Conservation (phyloP, 352 stramenopile species). For the Paralagenidium karlingii region DNA sequence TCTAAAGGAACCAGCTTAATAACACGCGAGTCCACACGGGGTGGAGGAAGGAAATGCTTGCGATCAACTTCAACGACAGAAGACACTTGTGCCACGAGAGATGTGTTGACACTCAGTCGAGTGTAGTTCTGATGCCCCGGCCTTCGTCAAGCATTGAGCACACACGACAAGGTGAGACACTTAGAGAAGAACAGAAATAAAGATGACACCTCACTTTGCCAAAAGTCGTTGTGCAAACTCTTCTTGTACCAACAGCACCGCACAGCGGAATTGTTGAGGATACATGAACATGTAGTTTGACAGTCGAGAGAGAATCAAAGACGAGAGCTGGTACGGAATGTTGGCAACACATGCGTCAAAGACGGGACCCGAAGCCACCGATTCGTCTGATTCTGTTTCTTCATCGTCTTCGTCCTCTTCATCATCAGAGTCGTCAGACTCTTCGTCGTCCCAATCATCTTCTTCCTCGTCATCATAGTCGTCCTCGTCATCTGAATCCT, state of each 20-base stretch:
- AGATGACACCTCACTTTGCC: slow-evolving; percentile 22
- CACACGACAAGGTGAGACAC: neutral
- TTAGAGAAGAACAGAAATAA: neutral
- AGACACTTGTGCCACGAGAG: slow-evolving; percentile 49
- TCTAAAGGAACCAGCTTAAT: slow-evolving; percentile 44
- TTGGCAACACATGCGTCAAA: slow-evolving; percentile 77
- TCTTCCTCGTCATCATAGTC: no score
- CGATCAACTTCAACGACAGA: slow-evolving; percentile 45
- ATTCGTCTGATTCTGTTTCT: neutral
- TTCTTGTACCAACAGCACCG: slow-evolving; percentile 73
- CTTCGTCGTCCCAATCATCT: slow-evolving; percentile 5
- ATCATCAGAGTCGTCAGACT: slow-evolving; percentile 3
- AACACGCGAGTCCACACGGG: slow-evolving; percentile 74
- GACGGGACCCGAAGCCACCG: slow-evolving; percentile 1
- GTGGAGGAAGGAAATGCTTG: slow-evolving; percentile 56
- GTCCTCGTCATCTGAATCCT: neutral
- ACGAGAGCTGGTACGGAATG: slow-evolving; percentile 82
- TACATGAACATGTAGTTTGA: slow-evolving; percentile 59
- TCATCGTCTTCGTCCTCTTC: slow-evolving; percentile 1
- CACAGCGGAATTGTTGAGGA: slow-evolving; percentile 32
- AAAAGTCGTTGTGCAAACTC: slow-evolving; percentile 70
- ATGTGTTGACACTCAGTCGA: slow-evolving; percentile 66
- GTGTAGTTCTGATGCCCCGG: slow-evolving; percentile 68
- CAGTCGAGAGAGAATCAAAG: slow-evolving; percentile 59
- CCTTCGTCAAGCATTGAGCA: no score